Conservation (phyloP, 2,329 filamentous ascomycete genomes). For the Fusarium transvaalense region DNA sequence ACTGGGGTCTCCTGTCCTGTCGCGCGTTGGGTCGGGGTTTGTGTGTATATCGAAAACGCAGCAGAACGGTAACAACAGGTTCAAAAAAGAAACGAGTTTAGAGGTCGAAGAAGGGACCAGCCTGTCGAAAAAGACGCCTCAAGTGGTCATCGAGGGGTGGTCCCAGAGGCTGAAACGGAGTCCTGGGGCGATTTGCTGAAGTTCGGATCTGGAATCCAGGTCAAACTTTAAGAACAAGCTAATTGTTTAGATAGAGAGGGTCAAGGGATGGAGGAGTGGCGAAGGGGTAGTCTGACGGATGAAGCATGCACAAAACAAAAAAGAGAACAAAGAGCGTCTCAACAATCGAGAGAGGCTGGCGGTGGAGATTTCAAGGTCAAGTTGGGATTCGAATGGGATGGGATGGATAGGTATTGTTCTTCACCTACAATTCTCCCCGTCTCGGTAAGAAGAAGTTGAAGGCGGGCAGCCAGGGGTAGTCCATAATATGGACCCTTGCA, state of each 20-base stretch:
- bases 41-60: slow-evolving; percentile 14
- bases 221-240: slow-evolving; percentile 36
- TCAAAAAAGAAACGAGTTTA: slow-evolving; percentile 14
- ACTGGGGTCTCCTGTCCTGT: slow-evolving; percentile 27
- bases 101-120: slow-evolving; percentile 26
- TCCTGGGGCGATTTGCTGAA: slow-evolving; percentile 31
- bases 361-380: slow-evolving; percentile 40
- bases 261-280: slow-evolving; percentile 4
- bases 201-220: slow-evolving; percentile 37
- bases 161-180: slow-evolving; percentile 44
- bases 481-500: slow-evolving; percentile 37
- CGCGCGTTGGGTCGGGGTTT: slow-evolving; percentile 30
- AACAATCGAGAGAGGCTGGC: slow-evolving; percentile 38
- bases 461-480: slow-evolving; percentile 39
- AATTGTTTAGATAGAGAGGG: slow-evolving; percentile 18
- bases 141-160: slow-evolving; percentile 42
- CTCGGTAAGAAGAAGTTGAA: slow-evolving; percentile 37
- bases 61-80: slow-evolving; percentile 11
- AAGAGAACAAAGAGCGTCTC: slow-evolving; percentile 30
- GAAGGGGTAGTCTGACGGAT: slow-evolving; percentile 7
- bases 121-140: slow-evolving; percentile 33
- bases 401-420: slow-evolving; percentile 15
- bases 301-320: slow-evolving; percentile 14
- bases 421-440: slow-evolving; percentile 24
- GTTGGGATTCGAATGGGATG: slow-evolving; percentile 34